Conservation (phyloP, 2,329 filamentous ascomycete genomes). For the Colletotrichum shisoi region DNA sequence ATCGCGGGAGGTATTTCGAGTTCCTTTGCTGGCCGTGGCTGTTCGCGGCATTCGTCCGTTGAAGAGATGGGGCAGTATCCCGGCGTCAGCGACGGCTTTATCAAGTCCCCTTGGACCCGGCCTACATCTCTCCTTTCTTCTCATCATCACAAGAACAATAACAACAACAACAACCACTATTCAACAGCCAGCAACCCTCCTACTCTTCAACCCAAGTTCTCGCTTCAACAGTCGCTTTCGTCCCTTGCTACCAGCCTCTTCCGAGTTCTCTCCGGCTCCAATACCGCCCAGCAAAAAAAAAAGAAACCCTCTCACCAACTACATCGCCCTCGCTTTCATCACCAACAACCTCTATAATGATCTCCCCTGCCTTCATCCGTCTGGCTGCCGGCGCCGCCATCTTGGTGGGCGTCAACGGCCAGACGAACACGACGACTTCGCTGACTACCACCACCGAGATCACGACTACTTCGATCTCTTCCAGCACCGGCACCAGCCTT, state of each 20-base stretch:
- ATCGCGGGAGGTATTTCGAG: neutral
- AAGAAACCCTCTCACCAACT: no score
- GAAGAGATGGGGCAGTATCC: neutral
- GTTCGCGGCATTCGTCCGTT: neutral
- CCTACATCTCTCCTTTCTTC: neutral
- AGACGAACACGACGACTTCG: neutral
- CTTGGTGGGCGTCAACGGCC: constrained; percentile 30
- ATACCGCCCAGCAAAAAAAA: neutral
- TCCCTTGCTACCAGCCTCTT: neutral
- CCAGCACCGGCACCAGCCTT: neutral
- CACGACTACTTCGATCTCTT: neutral
- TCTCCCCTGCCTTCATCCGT: constrained; percentile 12
- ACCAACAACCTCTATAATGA: constrained; percentile 7
- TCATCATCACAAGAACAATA: neutral
- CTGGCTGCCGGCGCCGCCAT: constrained; percentile 26
- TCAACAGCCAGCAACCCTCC: neutral
- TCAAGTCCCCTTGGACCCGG: neutral
- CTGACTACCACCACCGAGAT: neutral
- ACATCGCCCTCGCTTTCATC: neutral
- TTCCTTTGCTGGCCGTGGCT: no score
- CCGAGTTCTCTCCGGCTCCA: no score
- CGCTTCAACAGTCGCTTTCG: constrained; percentile 11
- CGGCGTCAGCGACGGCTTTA: neutral
- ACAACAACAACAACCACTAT: neutral
- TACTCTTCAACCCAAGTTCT: neutral